Base-by-base conservation (phyloP, 768 basidiomycete species). In the Lactifluus pinguis region DNA sequence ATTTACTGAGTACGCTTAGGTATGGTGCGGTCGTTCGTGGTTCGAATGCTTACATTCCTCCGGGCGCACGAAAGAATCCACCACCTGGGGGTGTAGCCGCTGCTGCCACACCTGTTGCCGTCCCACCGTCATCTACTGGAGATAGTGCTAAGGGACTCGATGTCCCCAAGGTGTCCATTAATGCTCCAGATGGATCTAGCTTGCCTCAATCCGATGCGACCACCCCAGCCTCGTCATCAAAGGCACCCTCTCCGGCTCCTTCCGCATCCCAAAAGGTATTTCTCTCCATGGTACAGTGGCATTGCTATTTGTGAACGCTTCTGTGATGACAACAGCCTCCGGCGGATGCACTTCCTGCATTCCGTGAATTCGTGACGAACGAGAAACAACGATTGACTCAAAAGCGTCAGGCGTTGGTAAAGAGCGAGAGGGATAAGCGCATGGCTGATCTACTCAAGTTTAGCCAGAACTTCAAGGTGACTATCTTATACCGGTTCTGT, bases 381-480 rank as follows among this genome's bases (percentile, higher is more conserved):
- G 97, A 98, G 75, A 90, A 88, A 71, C 89, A 97, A 69, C 82
- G 90, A 54, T 74, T 97, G 59, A 87, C 89, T 49, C 87, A 92
- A 75, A 95, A 95, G 81, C 84, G 90, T 72, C 90, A 92, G 68
- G 86, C 88, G 14, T 74, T 95, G 49, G 83, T 85, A 53, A 95
- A 94, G 80, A 89, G 80, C 68, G 95, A 98, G 71, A 90, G 95
- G 84, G 93, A 98, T 73, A 91, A 90, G 70, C 85, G 90, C 63
- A 84, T 97, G 77, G 89, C 92, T 10, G 95, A 98, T 47, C 77
- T 98, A 41, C 81, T 94, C 71, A 90, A 89, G 73, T 99, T 98
- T 74, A 92, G 92, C 65, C 81, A 90, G 72, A 87, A 75, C 66
- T 99, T 99, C 85, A 95, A 97, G 83, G 95, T 94, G 49, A 49